These are phyloP conservation scores for Aspergillus awamori DNA, from an alignment of 2,329 filamentous ascomycete species.

Conservation along the genomic window DNA sequence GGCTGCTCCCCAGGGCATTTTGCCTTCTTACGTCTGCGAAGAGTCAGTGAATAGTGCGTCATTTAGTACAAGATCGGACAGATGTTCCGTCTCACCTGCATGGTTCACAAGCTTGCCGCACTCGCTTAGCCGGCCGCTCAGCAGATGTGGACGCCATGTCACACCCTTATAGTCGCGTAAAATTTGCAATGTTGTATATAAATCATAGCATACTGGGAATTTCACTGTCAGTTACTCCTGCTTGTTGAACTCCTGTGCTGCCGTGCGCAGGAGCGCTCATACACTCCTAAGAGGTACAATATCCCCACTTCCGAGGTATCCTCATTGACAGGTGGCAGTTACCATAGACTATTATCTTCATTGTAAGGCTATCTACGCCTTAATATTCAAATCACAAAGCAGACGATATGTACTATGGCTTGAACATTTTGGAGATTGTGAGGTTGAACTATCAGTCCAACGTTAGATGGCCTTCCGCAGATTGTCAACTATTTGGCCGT, in stretches of 20 bases:
- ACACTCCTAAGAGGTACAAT: background rate
- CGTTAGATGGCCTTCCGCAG: background rate
- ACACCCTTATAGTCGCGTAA: background rate
- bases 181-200: background rate
- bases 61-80: conserved; percentile 7
- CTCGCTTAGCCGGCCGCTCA: conserved; percentile 38
- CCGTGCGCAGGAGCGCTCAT: background rate
- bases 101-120: conserved; percentile 47
- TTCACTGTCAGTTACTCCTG: background rate
- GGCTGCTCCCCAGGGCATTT: conserved; percentile 56
- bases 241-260: background rate
- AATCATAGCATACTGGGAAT: background rate
- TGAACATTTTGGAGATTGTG: background rate
- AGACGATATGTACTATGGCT: background rate
- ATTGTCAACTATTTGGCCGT: background rate
- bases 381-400: background rate
- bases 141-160: conserved; percentile 11
- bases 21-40: conserved; percentile 53
- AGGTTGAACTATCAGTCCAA: background rate
- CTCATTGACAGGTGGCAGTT: background rate
- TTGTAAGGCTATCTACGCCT: background rate
- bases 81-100: conserved; percentile 39
- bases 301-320: background rate
- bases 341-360: background rate
- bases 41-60: conserved; percentile 13